Percentiles rank a stretch among this genome's conserved stretches.
phyloP scores from a whole-genome alignment of 2,329 filamentous ascomycete species.

The Talaromyces sp. region DNA sequence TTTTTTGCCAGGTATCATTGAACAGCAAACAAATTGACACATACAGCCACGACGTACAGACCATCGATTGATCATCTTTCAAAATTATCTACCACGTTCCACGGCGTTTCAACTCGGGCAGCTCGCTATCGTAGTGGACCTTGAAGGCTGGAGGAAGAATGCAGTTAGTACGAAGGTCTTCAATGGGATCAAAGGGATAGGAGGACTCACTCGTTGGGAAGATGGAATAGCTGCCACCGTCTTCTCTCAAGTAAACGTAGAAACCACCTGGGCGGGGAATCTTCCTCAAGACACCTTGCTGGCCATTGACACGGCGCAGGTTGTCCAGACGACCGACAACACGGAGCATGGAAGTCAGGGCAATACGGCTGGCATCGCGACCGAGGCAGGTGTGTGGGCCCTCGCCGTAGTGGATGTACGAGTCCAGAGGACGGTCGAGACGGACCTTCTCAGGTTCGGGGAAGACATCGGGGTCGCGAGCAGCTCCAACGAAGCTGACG shows the following conservation, averaged over 20 bases:
- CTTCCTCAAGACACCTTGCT: conserved; percentile 64
- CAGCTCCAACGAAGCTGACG: conserved; percentile 57
- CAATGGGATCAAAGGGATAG: not conserved
- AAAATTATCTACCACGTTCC: conserved; percentile 2
- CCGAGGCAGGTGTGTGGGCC: conserved; percentile 62
- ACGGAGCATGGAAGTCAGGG: conserved; percentile 64
- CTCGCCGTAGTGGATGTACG: conserved; percentile 60
- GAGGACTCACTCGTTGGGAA: conserved; percentile 42
- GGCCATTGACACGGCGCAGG: conserved; percentile 56
- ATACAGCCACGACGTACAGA: not conserved
- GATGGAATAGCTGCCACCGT: conserved; percentile 55
- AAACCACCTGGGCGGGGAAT: conserved; percentile 52
- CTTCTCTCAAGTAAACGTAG: conserved; percentile 60
- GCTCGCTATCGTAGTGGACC: conserved; percentile 39
- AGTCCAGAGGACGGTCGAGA: conserved; percentile 57
- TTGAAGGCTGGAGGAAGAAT: conserved; percentile 31
- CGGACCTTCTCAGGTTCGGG: conserved; percentile 57
- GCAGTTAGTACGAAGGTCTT: conserved; percentile 14
- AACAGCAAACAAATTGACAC: not conserved
- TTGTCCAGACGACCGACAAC: conserved; percentile 58
- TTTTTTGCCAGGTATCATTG: not conserved
- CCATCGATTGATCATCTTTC: not conserved
- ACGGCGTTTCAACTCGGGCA: conserved; percentile 16
- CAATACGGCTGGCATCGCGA: conserved; percentile 55
- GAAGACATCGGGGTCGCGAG: conserved; percentile 55